Base-by-base conservation (phyloP, 805 yeast genomes). In the Tetrapisispora taiwanensis region DNA sequence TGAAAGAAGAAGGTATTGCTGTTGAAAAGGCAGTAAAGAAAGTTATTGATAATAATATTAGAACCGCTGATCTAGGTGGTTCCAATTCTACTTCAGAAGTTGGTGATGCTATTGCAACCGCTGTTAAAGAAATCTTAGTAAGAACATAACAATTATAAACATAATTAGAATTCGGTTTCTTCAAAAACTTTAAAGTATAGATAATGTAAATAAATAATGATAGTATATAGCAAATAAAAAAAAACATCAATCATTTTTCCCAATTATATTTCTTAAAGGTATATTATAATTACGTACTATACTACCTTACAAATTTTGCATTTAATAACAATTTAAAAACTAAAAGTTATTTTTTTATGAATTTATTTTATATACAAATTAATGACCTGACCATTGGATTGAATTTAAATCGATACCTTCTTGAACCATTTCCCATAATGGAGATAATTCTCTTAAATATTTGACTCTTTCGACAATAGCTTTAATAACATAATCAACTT, bases 361-460 rank as follows among this genome's bases (percentile, higher is more conserved):
- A 28, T 28, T 28, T 15, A 17, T 13, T 27, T 28, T 37, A 28
- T 37, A 37, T 28, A 30, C 33, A 37, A 31, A 36, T 65, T 66
- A 92, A 68, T 92, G 98, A 52, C 96, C 97, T 48, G 95, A 85
- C 98, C 98, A 92, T 70, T 92, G 95, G 58, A 92, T 92, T 30
- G 94, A 75, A 59, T 83, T 76, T 63, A 92, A 72, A 62, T 92
- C 98, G 58, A 92, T 90, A 53, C 98, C 98, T 53, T 92, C 97
- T 67, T 92, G 95, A 46, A 87, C 95, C 97, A 92, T 89, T 70
- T 92, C 98, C 97, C 97, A 92, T 56, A 92, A 72, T 40, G 98
- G 98, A 46, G 92, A 80, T 68, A 92, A 73, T 59, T 88, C 90
- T 67, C 98, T 79, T 62, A 92, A 75, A 68, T 87, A 87, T 51